Percentiles rank a stretch among this genome's conserved stretches.
Conservation (phyloP, 169 alveolate genomes). For the Cardiosporidium cionae region DNA sequence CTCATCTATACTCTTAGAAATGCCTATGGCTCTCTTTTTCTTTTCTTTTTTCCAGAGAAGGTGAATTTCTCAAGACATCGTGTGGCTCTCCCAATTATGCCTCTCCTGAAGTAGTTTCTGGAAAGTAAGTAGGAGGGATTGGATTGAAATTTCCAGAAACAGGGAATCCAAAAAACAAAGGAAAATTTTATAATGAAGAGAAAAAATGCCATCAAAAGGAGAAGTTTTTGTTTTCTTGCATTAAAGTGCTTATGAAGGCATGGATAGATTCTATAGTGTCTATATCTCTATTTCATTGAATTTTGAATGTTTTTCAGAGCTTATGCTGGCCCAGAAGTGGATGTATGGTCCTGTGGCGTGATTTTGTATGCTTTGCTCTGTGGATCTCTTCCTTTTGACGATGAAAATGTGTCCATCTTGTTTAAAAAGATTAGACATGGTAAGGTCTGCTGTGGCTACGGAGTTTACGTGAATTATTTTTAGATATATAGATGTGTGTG, state of each 20-base stretch:
- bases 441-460: no score
- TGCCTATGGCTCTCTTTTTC: not conserved
- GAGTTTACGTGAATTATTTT: no score
- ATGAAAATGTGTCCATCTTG: slow-evolving; percentile 64
- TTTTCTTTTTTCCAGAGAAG: slow-evolving; percentile 53
- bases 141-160: no score
- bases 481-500: no score
- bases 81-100: slow-evolving; percentile 99
- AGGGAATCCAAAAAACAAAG: no score
- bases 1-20: no score
- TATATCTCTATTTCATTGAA: no score
- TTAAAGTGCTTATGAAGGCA: no score
- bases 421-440: slow-evolving; percentile 79
- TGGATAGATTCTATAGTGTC: no score
- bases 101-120: slow-evolving; percentile 95
- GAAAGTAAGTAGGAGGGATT: no score
- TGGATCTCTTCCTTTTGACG: slow-evolving; percentile 94
- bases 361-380: slow-evolving; percentile 89
- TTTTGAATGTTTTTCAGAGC: no score
- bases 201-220: not conserved
- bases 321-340: slow-evolving; percentile 87
- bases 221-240: not conserved
- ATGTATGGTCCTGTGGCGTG: slow-evolving; percentile 95
- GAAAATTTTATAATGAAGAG: not conserved
- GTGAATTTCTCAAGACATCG: slow-evolving; percentile 87